A percentile compares a stretch with the other conserved stretches of the same genome.
phyloP scores from a whole-genome alignment of 2,329 filamentous ascomycete species.

The Podosphaera fusca region DNA sequence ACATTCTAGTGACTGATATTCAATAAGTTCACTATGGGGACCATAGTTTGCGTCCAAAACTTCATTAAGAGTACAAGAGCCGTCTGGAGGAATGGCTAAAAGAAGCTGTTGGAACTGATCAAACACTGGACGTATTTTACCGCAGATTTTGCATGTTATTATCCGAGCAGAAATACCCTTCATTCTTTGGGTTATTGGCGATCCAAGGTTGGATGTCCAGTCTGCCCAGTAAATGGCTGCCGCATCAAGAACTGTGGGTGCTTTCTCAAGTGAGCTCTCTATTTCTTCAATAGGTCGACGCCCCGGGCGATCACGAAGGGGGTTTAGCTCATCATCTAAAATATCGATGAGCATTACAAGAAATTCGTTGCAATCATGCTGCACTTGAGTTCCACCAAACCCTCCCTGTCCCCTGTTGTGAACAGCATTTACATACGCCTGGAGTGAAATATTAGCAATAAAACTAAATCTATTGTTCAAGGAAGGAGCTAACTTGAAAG shows the following conservation, averaged over 20 bases:
- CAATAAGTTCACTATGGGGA: background rate
- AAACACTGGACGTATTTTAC: background rate
- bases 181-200: background rate
- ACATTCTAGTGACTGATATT: slow-evolving; percentile 1
- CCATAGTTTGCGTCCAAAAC: background rate
- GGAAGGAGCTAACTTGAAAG: slow-evolving; percentile 26
- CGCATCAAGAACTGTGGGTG: background rate
- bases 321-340: slow-evolving; percentile 70
- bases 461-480: background rate
- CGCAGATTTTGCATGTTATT: background rate
- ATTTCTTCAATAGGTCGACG: slow-evolving; percentile 2
- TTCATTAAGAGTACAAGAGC: background rate
- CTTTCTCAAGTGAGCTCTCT: background rate
- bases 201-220: background rate
- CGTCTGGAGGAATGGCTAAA: background rate
- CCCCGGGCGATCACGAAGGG: slow-evolving; percentile 29
- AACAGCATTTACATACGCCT: slow-evolving; percentile 11
- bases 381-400: slow-evolving; percentile 40
- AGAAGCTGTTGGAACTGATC: background rate
- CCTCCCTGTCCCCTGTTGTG: slow-evolving; percentile 2
- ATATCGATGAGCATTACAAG: slow-evolving; percentile 61
- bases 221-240: background rate
- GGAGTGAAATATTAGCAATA: slow-evolving; percentile 1
- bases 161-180: background rate
- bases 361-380: slow-evolving; percentile 87